A percentile compares a stretch with the other conserved stretches of the same genome.
Evolutionary conservation across 2,329 filamentous ascomycete species (phyloP).

Genomic region (Hymenoscyphus infarciens): DNA sequence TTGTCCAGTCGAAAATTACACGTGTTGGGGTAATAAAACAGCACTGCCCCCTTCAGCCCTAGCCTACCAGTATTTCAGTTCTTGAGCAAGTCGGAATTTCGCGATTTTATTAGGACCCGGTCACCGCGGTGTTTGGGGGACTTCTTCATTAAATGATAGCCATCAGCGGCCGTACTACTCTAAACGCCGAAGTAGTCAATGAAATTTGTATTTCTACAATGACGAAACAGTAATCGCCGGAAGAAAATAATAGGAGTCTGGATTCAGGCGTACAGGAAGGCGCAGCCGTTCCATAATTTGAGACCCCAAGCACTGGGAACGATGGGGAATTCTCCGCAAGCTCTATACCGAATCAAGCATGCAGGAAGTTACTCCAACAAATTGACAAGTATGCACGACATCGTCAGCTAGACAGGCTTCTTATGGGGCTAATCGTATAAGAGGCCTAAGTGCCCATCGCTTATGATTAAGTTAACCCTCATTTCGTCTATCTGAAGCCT

Average conservation of each 20-base stretch:
- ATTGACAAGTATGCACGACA: no score
- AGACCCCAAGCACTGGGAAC: not conserved
- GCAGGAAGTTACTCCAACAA: no score
- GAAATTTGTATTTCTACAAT: no score
- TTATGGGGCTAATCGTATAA: no score
- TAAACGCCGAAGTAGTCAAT: not conserved
- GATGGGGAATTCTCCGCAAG: no score
- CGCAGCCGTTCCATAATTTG: not conserved
- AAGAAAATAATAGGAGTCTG: not conserved
- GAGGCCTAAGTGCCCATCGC: no score
- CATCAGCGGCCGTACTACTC: not conserved
- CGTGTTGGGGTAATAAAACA: not conserved
- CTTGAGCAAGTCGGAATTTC: not conserved
- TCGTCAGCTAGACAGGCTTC: no score
- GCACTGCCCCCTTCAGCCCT: slow-evolving; percentile 1
- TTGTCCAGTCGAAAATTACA: slow-evolving; percentile 5
- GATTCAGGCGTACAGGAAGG: not conserved
- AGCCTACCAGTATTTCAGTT: not conserved
- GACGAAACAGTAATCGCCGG: no score
- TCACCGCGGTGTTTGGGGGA: not conserved
- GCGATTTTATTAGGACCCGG: not conserved
- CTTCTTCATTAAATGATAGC: not conserved
- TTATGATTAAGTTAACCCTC: no score
- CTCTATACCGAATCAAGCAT: no score
- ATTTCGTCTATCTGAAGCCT: no score